Percentiles rank a stretch among this genome's conserved stretches.
phyloP scores from a whole-genome alignment of 1,284 basidiomycete genomes.

The Leucoagaricus sp. region DNA sequence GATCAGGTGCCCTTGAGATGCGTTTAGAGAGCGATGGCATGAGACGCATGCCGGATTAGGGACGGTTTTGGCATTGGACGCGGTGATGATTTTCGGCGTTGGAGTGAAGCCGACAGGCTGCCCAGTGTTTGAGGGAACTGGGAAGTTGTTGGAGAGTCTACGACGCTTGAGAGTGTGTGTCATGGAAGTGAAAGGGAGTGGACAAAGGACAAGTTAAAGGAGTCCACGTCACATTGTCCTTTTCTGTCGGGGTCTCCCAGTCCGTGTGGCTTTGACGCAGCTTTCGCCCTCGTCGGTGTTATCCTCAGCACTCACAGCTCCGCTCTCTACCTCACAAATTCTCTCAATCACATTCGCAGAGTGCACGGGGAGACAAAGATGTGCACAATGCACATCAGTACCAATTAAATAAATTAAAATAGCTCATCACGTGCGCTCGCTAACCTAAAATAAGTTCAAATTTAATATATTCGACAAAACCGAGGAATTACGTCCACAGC shows the following conservation, averaged over 20 bases:
- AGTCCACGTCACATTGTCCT: too few species aligned
- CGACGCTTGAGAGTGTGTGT: background rate
- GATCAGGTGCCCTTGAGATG: conserved; percentile 18
- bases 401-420: background rate
- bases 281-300: too few species aligned
- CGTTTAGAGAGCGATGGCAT: conserved; percentile 30
- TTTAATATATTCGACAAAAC: too few species aligned
- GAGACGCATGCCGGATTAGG: conserved; percentile 23
- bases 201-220: too few species aligned
- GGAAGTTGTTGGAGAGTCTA: background rate
- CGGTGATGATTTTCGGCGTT: conserved; percentile 4
- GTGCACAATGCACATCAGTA: background rate
- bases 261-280: too few species aligned
- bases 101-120: background rate
- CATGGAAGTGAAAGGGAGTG: too few species aligned
- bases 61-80: background rate
- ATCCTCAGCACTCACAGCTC: too few species aligned
- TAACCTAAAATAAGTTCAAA: background rate
- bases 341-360: too few species aligned
- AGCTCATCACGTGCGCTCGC: background rate
- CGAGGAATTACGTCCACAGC: background rate
- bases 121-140: background rate
- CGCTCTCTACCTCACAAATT: too few species aligned
- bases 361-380: too few species aligned
- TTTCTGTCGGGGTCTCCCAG: too few species aligned